Base-by-base conservation (phyloP, 139 green algal species). In the Coccomyxa sp. region DNA sequence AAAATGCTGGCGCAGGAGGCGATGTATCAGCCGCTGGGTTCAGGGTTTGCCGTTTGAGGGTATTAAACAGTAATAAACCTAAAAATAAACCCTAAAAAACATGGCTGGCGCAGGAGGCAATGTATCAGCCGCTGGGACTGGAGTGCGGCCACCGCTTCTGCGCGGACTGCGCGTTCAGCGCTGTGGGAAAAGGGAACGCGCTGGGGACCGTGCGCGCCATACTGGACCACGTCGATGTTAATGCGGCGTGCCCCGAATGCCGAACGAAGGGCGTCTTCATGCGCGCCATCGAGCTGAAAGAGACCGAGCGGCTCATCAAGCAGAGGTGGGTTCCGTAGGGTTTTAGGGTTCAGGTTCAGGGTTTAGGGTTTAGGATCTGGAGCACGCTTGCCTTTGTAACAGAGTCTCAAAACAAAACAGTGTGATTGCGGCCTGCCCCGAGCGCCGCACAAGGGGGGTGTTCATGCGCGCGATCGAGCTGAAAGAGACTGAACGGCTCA, bases 101-200 rank as follows among this genome's bases (percentile, higher is more conserved):
- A 80, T 91, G 81, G n/a, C n/a, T n/a, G n/a, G n/a, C n/a, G n/a
- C n/a, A n/a, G n/a, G n/a, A n/a, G n/a, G n/a, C n/a, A n/a, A n/a
- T n/a, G n/a, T 91, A 85, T 79, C 85, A 85, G 25, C 87, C 88
- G 3, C 76, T 91, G 17, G 87, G 87, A 28, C 82, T 91, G 51
- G 27, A 59, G 27, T 91, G 87, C 80, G 87, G 87, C 27, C 87
- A 91, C 77, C 81, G 87, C 76, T 87, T 89, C 57, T 91, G 88
- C 81, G 68, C 78, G 21, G 60, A 81, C 28, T 91, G 88, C 79
- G 84, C 81, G 15, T 79, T 91, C n/a, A 81, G 18, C 63, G 18
- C 18, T 9, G 86, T 77, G 30, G 86, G 86, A 23, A 79, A 86
- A 74, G 79, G 79, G 18, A 58, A 71, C 23, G 80, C 80, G 16